Evolutionary conservation across 148 eudicot genomes (phyloP), one percentile per base, ranked within the genome.

Genomic region (Dianthus caryophyllus): DNA sequence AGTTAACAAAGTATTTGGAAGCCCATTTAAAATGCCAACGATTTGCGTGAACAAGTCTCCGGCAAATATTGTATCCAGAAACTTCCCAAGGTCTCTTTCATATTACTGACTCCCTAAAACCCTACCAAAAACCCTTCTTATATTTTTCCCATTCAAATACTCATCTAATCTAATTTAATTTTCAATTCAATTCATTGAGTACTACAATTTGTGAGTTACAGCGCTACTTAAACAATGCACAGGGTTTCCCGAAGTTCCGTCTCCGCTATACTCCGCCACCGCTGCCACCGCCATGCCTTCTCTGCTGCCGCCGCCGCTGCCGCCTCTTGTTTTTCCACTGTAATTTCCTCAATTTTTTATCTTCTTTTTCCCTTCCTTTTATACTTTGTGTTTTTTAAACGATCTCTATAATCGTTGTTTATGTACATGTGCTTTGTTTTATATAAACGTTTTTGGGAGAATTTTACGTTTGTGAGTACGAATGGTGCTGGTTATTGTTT

Each of bases 211-310:
- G n/a, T n/a, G n/a, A n/a, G n/a, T n/a, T n/a, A n/a, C n/a, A n/a
- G n/a, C 30, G 11, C 31, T n/a, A 4, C 18, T 11, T 2, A 0
- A 20, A 74, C 48, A 52, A 91, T 91, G 96, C 83, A 88, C 69
- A 81, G 84, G 69, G 67, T 88, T 9, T 78, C 89, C 18, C 77
- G 84, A 55, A 84, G 88, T 53, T 83, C 96, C 39, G 80, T 88
- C 55, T 76, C 84, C 20, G 53, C 83, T 1, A 21, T 87, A 49
- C 83, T 88, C 8, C 85, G 82, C 72, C 69, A 64, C 71, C 81
- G 83, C 10, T 77, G 74, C 70, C 65, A 67, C 0, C 79, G 36
- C 29, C 75, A 68, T 66, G 74, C 77, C 15, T 27, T 29, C 24
- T 36, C 65, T 5, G 72, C 84, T 17, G 79, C 83, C 0, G 64